phyloP scores from a whole-genome alignment of 108 stramenopile species.

The Cyclotella choctawhatcheeana region DNA sequence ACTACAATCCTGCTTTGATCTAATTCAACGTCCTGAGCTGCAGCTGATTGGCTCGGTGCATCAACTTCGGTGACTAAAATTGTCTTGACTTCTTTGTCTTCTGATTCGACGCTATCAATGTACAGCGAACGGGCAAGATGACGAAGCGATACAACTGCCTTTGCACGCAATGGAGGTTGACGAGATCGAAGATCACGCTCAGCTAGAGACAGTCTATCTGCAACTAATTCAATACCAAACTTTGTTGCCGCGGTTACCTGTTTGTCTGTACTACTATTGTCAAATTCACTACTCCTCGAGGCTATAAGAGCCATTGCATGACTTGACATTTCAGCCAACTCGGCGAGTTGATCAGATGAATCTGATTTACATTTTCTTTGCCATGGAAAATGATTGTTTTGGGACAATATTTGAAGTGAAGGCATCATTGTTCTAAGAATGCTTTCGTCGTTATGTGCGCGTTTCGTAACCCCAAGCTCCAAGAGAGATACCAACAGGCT shows the following conservation, averaged over 20 bases:
- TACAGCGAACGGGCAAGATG: constrained; percentile 62
- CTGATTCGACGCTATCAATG: constrained; percentile 1
- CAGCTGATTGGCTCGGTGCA: neutral
- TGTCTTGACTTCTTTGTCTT: constrained; percentile 5
- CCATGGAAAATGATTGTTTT: neutral
- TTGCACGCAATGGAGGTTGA: constrained; percentile 80
- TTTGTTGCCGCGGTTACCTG: constrained; percentile 8
- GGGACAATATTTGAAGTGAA: constrained; percentile 45
- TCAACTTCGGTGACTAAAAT: constrained; percentile 28
- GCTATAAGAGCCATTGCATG: constrained; percentile 79
- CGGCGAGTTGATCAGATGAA: constrained; percentile 33
- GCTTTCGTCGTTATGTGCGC: constrained; percentile 62
- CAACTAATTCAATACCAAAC: constrained; percentile 24
- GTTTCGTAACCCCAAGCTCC: constrained; percentile 68
- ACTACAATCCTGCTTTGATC: constrained; percentile 33
- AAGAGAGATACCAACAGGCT: constrained; percentile 78
- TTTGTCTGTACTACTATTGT: neutral
- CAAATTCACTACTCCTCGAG: constrained; percentile 37
- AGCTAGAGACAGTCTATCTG: constrained; percentile 39
- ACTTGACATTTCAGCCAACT: constrained; percentile 81
- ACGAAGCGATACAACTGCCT: constrained; percentile 74
- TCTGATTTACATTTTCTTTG: neutral
- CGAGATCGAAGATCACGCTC: constrained; percentile 67
- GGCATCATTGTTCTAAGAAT: constrained; percentile 57
- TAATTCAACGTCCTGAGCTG: neutral